Conservation (phyloP, 1,284 basidiomycete genomes). For the Malassezia psittaci region DNA sequence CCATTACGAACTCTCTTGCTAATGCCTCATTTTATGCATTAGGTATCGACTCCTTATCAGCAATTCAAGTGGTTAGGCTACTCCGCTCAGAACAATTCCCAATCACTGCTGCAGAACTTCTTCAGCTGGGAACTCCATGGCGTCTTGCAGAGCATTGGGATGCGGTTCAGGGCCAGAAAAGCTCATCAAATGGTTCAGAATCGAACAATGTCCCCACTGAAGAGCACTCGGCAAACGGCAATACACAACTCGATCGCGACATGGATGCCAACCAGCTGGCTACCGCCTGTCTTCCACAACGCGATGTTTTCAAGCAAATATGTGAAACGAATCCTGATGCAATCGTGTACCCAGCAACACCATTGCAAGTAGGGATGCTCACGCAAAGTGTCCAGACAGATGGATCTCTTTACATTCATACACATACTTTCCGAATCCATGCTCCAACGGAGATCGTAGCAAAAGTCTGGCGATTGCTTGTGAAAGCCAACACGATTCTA, state of each 20-base stretch:
- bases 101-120: slow-evolving; percentile 25
- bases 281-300: no score
- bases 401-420: slow-evolving; percentile 33
- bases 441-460: not conserved
- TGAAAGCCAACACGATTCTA: slow-evolving; percentile 27
- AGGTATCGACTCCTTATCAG: slow-evolving; percentile 42
- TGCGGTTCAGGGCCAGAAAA: no score
- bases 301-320: no score
- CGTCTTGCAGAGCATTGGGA: not conserved
- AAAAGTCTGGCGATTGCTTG: slow-evolving; percentile 23
- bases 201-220: no score
- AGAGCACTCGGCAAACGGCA: no score
- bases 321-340: not conserved
- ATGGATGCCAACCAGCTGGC: no score
- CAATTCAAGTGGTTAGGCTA: slow-evolving; percentile 26
- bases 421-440: slow-evolving; percentile 21
- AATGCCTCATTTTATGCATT: slow-evolving; percentile 31
- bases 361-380: slow-evolving; percentile 43
- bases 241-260: no score
- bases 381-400: slow-evolving; percentile 27
- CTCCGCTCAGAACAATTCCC: slow-evolving; percentile 6
- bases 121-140: slow-evolving; percentile 11
- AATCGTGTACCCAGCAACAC: slow-evolving; percentile 36
- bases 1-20: not conserved
- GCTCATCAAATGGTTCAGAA: no score